Percentiles rank a stretch among this genome's conserved stretches.
Conservation (phyloP, 164 flowering plant species). For the Tinospora cordifolia region DNA sequence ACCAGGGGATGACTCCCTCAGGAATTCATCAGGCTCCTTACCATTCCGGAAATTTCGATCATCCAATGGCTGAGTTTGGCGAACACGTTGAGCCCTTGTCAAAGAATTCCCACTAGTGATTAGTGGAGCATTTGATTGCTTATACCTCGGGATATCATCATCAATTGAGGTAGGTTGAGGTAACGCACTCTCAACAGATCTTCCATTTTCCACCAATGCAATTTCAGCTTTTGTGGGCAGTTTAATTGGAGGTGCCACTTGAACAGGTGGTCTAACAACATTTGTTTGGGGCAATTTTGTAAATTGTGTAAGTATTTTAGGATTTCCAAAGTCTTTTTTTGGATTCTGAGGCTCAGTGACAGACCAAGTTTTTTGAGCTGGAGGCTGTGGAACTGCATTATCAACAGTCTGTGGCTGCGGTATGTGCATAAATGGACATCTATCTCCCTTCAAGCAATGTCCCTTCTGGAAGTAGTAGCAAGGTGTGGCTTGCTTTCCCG, state of each 20-base stretch:
- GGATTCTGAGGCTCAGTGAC: conserved; percentile 25
- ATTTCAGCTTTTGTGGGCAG: conserved; percentile 21
- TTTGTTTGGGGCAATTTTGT: conserved; percentile 29
- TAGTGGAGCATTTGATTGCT: conserved; percentile 19
- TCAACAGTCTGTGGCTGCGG: conserved; percentile 29
- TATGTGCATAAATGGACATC: conserved; percentile 61
- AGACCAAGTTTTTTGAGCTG: conserved; percentile 20
- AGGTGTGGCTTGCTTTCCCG: conserved; percentile 53
- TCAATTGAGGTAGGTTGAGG: conserved; percentile 9
- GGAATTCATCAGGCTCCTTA: conserved; percentile 58
- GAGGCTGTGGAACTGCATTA: conserved; percentile 28
- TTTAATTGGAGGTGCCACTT: conserved; percentile 21
- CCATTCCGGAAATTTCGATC: conserved; percentile 41
- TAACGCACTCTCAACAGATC: conserved; percentile 14
- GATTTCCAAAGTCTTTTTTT: conserved; percentile 32
- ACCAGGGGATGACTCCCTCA: conserved; percentile 85
- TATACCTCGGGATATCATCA: conserved; percentile 30
- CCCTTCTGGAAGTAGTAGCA: conserved; percentile 82
- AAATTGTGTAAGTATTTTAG: conserved; percentile 33
- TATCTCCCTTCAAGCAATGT: conserved; percentile 72
- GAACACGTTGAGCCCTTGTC: conserved; percentile 25
- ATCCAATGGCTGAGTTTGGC: conserved; percentile 28
- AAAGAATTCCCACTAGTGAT: conserved; percentile 30
- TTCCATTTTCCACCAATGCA: conserved; percentile 20
- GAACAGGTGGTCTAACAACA: conserved; percentile 28